These are phyloP conservation scores for Mycena epipterygia DNA, from an alignment of 768 basidiomycete species.

Conservation along the genomic window DNA sequence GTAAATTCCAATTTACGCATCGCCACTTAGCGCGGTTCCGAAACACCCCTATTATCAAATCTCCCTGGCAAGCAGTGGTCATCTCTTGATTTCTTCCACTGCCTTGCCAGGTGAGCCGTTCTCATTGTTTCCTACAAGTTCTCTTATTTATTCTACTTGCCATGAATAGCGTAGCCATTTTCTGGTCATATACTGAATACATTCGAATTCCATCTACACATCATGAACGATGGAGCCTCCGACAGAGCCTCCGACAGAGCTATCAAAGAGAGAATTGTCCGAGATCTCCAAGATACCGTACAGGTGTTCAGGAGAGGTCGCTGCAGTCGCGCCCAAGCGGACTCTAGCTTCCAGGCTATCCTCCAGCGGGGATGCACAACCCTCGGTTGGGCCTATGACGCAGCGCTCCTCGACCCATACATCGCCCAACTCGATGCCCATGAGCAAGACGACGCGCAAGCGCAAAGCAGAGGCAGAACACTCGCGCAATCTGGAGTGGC, in stretches of 20 bases:
- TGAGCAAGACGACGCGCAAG: not conserved
- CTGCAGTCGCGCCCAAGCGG: not conserved
- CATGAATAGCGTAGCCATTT: not conserved
- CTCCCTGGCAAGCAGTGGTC: not conserved
- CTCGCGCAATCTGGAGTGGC: not conserved
- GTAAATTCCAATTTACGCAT: not conserved
- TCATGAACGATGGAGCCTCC: not conserved
- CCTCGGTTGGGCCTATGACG: not conserved
- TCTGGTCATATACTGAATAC: not conserved
- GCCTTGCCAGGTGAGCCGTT: not conserved
- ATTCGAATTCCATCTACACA: not conserved
- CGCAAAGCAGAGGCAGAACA: not conserved
- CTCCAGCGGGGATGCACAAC: not conserved
- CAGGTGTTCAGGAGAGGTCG: not conserved
- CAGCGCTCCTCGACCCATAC: not conserved
- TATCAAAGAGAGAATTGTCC: not conserved
- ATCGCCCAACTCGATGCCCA: not conserved
- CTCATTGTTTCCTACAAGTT: not conserved
- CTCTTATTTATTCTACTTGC: not conserved
- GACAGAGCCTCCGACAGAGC: not conserved
- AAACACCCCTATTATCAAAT: not conserved
- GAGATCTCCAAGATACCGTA: not conserved
- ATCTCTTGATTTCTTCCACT: not conserved
- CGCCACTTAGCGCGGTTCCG: not conserved
- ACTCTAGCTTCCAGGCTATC: constrained; percentile 1